Evolutionary conservation across 202 grass and related monocot species (phyloP).

Genomic region (Bolboschoenoplectus hybrid): DNA sequence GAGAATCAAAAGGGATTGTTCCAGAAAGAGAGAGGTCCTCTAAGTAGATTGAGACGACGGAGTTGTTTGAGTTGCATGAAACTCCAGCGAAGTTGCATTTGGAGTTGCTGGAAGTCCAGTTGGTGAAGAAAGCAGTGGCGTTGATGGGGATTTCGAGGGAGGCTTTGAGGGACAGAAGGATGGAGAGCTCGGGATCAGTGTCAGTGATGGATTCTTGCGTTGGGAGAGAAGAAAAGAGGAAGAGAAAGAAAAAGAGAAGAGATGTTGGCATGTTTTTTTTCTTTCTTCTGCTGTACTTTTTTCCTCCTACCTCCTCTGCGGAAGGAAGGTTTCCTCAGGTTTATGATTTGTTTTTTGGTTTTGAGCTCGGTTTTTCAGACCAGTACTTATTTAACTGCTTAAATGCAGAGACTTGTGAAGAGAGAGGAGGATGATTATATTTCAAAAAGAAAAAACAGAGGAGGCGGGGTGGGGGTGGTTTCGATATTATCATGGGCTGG

Average conservation of each 20-base stretch:
- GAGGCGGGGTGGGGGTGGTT: not conserved
- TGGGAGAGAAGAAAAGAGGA: constrained; percentile 25
- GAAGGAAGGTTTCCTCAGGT: constrained; percentile 10
- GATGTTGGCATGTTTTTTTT: constrained; percentile 22
- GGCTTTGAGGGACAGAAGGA: constrained; percentile 54
- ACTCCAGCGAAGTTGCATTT: constrained; percentile 76
- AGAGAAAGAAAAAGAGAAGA: constrained; percentile 20
- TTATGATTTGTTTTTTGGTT: not conserved
- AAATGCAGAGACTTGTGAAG: not conserved
- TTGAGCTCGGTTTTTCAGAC: constrained; percentile 17
- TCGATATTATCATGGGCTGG: not conserved
- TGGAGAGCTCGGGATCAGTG: constrained; percentile 34
- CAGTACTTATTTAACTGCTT: not conserved
- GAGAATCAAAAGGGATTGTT: constrained; percentile 34
- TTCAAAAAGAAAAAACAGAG: not conserved
- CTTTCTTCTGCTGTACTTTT: too few species aligned
- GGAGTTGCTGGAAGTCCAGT: constrained; percentile 46
- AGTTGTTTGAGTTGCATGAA: constrained; percentile 41
- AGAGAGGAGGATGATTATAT: not conserved
- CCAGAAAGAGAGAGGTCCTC: not conserved
- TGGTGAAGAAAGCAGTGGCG: constrained; percentile 41
- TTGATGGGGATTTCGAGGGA: constrained; percentile 44
- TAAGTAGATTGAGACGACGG: constrained; percentile 36
- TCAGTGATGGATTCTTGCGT: constrained; percentile 10
- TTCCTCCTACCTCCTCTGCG: not conserved